These are phyloP conservation scores for Hemileccinum hortonii DNA, from an alignment of 1,284 basidiomycete species.

Conservation along the genomic window DNA sequence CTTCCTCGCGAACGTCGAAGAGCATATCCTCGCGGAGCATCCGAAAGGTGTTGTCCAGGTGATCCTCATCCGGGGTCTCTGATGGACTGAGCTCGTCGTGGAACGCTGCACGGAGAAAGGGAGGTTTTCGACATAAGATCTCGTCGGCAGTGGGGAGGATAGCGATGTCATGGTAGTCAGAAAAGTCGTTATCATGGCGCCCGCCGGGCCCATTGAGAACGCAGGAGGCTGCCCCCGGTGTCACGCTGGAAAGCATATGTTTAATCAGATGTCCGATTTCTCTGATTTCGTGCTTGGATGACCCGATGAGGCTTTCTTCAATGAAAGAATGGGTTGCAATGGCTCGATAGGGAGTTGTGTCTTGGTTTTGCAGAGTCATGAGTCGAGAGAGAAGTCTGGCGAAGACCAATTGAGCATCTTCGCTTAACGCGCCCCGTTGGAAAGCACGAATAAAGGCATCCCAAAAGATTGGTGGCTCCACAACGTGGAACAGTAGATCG, in stretches of 20 bases:
- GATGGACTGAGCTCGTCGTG: slow-evolving; percentile 41
- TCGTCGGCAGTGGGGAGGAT: slow-evolving; percentile 64
- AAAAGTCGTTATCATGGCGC: slow-evolving; percentile 64
- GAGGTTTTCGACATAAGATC: slow-evolving; percentile 40
- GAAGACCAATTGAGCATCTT: slow-evolving; percentile 40
- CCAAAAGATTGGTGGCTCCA: slow-evolving; percentile 59
- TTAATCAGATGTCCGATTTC: slow-evolving; percentile 44
- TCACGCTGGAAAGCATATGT: slow-evolving; percentile 33
- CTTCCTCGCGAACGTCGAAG: slow-evolving; percentile 58
- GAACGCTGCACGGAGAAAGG: slow-evolving; percentile 46
- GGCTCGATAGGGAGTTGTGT: slow-evolving; percentile 12
- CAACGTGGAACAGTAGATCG: slow-evolving; percentile 39
- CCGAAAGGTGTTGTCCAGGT: slow-evolving; percentile 65
- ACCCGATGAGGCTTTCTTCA: slow-evolving; percentile 24
- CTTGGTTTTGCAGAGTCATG: slow-evolving; percentile 23
- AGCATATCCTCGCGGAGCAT: slow-evolving; percentile 67
- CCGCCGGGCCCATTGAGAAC: slow-evolving; percentile 47
- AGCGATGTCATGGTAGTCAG: slow-evolving; percentile 52
- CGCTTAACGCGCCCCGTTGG: slow-evolving; percentile 34
- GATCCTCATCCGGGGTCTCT: slow-evolving; percentile 37
- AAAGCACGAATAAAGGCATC: slow-evolving; percentile 40
- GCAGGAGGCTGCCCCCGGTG: background rate
- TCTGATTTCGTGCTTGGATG: slow-evolving; percentile 36
- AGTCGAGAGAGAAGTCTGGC: slow-evolving; percentile 54
- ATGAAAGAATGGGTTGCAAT: slow-evolving; percentile 22